phyloP scores from a whole-genome alignment of 1,139 yeast species.

The Tardiomyces depauwii region DNA sequence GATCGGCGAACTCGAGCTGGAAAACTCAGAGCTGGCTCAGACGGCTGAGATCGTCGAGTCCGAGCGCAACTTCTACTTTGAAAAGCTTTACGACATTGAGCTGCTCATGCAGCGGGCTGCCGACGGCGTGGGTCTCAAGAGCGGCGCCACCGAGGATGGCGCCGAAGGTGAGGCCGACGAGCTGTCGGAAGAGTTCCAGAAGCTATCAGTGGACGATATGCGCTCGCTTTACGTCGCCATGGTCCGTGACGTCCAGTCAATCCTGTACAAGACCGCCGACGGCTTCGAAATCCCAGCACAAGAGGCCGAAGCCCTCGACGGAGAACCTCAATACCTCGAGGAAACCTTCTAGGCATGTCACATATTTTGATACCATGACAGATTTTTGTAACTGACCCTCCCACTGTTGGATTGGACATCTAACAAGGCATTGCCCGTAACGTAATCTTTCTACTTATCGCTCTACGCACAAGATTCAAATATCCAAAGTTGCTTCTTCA shows the following conservation, averaged over 20 bases:
- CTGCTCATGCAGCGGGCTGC: constrained; percentile 46
- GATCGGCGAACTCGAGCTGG: constrained; percentile 29
- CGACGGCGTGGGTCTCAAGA: constrained; percentile 9
- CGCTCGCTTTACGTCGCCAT: constrained; percentile 28
- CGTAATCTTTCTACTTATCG: no score
- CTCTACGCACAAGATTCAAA: no score
- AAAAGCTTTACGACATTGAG: constrained; percentile 82
- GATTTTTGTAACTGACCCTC: no score
- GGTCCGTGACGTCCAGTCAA: constrained; percentile 55
- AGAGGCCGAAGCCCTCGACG: constrained; percentile 3
- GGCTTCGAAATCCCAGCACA: constrained; percentile 36
- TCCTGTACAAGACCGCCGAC: constrained; percentile 72
- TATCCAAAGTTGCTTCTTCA: no score
- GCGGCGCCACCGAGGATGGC: constrained; percentile 22
- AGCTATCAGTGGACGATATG: constrained; percentile 7
- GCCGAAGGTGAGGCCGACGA: constrained; percentile 1
- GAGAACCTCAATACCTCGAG: neutral
- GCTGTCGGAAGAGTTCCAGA: neutral
- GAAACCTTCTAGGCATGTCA: constrained; percentile 27
- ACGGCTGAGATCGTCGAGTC: constrained; percentile 27
- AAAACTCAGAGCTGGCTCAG: constrained; percentile 42
- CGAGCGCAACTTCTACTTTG: constrained; percentile 85
- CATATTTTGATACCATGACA: no score
- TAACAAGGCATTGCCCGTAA: no score
- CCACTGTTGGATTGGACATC: no score